phyloP scores from a whole-genome alignment of 2,329 filamentous ascomycete genomes.

The Epichloe gansuensis region DNA sequence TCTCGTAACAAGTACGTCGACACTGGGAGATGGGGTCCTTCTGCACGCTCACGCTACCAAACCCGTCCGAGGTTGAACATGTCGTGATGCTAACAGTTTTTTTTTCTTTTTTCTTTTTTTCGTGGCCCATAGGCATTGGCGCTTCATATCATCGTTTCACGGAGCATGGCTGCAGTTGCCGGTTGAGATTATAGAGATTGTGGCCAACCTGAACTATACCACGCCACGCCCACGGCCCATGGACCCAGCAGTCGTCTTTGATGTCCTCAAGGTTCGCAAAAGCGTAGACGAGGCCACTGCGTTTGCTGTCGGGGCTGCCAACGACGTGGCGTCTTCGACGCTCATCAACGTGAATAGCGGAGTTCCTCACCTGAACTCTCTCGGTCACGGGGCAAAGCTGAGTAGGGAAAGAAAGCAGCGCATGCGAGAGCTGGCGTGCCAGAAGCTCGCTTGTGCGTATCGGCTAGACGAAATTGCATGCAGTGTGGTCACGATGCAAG shows the following conservation, averaged over 20 bases:
- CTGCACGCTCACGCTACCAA: no score
- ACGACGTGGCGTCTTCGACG: conserved; percentile 54
- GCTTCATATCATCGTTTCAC: conserved; percentile 73
- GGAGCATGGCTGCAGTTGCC: conserved; percentile 75
- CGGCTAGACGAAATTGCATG: conserved; percentile 72
- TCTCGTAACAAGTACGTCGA: neutral
- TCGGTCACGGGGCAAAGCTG: conserved; percentile 46
- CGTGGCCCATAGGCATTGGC: conserved; percentile 54
- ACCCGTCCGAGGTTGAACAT: no score
- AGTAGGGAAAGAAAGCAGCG: conserved; percentile 66
- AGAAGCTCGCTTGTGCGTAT: conserved; percentile 67
- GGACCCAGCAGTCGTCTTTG: conserved; percentile 71
- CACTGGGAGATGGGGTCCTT: neutral
- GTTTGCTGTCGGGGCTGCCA: conserved; percentile 65
- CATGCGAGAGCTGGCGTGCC: conserved; percentile 69
- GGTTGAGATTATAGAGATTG: conserved; percentile 63
- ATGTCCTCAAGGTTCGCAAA: conserved; percentile 69
- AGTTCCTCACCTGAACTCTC: conserved; percentile 10
- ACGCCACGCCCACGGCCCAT: conserved; percentile 64
- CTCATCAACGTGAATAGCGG: conserved; percentile 42
- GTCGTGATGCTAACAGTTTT: neutral
- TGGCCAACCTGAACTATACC: conserved; percentile 70
- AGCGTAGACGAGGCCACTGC: conserved; percentile 71
- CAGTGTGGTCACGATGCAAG: conserved; percentile 75
- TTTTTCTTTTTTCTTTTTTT: fast-evolving